Evolutionary conservation across 1,284 basidiomycete genomes (phyloP).

Genomic region (Sphagnurus paluster): DNA sequence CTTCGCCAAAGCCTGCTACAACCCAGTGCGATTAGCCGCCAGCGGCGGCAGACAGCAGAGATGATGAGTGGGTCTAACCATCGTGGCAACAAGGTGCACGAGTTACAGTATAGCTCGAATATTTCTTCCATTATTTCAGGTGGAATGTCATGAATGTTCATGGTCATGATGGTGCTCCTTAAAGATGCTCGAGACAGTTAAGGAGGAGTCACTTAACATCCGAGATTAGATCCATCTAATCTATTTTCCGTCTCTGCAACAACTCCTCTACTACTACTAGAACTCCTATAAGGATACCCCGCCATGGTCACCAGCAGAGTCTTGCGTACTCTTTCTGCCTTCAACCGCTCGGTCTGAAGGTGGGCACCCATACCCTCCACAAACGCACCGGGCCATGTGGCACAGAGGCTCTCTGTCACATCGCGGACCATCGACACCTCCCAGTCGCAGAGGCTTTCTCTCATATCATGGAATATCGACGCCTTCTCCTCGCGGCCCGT

Average conservation of each 20-base stretch:
- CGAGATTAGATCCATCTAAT: too few species aligned
- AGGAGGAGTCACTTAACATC: too few species aligned
- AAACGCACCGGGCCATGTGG: slow-evolving; percentile 21
- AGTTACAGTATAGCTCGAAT: slow-evolving; percentile 9
- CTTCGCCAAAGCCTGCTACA: slow-evolving; percentile 9
- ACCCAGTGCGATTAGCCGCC: slow-evolving; percentile 9
- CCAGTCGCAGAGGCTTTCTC: slow-evolving; percentile 13
- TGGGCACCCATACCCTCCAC: slow-evolving; percentile 27
- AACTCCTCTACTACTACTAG: too few species aligned
- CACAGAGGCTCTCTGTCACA: slow-evolving; percentile 15
- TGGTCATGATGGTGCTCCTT: too few species aligned
- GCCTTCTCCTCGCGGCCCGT: slow-evolving; percentile 24
- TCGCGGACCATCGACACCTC: background rate
- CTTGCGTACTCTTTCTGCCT: slow-evolving; percentile 21
- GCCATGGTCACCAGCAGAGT: slow-evolving; percentile 14
- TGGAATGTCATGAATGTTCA: slow-evolving; percentile 1
- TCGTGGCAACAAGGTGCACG: slow-evolving; percentile 1
- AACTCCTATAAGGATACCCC: too few species aligned
- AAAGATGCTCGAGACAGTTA: too few species aligned
- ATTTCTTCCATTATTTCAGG: slow-evolving; percentile 10
- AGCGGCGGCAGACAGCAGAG: slow-evolving; percentile 10
- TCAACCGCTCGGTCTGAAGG: slow-evolving; percentile 19
- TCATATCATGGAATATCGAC: slow-evolving; percentile 23
- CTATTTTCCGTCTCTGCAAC: too few species aligned
- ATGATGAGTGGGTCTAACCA: slow-evolving; percentile 7